phyloP scores from a whole-genome alignment of 139 green algal species.

The Chlamydomonas applanata region DNA sequence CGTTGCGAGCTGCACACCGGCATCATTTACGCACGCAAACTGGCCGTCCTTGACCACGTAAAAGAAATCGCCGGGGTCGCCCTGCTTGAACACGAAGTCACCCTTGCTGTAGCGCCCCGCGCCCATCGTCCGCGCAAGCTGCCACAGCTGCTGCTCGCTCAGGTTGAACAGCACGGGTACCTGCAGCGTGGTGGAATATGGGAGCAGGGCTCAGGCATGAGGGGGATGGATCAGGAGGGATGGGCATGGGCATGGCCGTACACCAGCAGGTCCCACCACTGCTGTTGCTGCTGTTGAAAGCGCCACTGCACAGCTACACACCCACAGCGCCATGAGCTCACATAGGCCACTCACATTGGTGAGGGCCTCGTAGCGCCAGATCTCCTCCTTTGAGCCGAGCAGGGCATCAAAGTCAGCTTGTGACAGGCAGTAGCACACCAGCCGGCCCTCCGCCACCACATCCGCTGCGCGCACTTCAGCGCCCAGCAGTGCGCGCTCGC shows the following conservation, averaged over 20 bases:
- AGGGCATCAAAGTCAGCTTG: constrained; percentile 74
- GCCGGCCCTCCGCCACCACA: constrained; percentile 46
- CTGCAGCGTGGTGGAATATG: constrained; percentile 26
- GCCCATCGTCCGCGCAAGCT: constrained; percentile 65
- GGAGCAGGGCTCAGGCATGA: too few species aligned
- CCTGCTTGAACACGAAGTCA: constrained; percentile 64
- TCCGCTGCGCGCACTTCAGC: constrained; percentile 34
- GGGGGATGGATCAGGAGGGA: not conserved
- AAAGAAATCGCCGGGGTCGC: constrained; percentile 74
- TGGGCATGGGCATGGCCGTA: not conserved
- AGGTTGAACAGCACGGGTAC: constrained; percentile 77
- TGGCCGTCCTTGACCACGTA: constrained; percentile 83
- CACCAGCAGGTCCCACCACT: too few species aligned
- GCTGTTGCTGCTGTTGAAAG: not conserved
- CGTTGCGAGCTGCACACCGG: constrained; percentile 33
- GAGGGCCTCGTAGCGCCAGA: constrained; percentile 84
- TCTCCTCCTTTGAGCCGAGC: constrained; percentile 77
- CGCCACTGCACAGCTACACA: not conserved
- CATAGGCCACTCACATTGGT: constrained; percentile 53
- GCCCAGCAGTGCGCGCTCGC: constrained; percentile 73
- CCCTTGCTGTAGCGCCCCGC: constrained; percentile 26
- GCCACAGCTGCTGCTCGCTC: constrained; percentile 74
- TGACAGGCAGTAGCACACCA: constrained; percentile 70
- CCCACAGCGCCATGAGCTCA: too few species aligned
- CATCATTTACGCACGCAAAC: constrained; percentile 56